phyloP scores from a whole-genome alignment of 768 basidiomycete genomes.

The Psilocybe subaeruginosa region DNA sequence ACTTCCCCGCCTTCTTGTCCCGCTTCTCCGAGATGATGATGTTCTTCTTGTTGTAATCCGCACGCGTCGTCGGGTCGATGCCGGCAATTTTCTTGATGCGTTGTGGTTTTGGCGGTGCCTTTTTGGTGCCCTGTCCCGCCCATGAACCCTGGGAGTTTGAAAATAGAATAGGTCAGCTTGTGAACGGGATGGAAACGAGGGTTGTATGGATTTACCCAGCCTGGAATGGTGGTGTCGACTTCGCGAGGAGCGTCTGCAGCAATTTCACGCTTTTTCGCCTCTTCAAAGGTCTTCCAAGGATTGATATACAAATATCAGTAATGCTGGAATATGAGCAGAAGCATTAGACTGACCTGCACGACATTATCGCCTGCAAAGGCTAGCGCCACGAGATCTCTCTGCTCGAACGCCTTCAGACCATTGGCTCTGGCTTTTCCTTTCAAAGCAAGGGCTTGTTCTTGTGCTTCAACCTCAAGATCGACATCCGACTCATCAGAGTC shows the following conservation, averaged over 20 bases:
- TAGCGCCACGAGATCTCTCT: slow-evolving; percentile 89
- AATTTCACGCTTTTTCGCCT: slow-evolving; percentile 80
- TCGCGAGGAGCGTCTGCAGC: slow-evolving; percentile 86
- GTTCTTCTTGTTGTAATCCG: slow-evolving; percentile 83
- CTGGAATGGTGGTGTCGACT: slow-evolving; percentile 89
- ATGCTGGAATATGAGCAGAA: background rate
- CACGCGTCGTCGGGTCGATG: slow-evolving; percentile 75
- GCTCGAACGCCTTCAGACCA: slow-evolving; percentile 74
- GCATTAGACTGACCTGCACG: slow-evolving; percentile 62
- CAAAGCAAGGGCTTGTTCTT: slow-evolving; percentile 49
- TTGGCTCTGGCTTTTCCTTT: slow-evolving; percentile 49
- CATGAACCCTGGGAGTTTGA: slow-evolving; percentile 72
- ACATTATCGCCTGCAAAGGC: slow-evolving; percentile 99
- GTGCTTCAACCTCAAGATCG: slow-evolving; percentile 71
- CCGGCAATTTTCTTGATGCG: slow-evolving; percentile 85
- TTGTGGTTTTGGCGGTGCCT: slow-evolving; percentile 62
- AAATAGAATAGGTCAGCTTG: background rate
- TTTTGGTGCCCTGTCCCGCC: slow-evolving; percentile 79
- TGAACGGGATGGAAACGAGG: background rate
- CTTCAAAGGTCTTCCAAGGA: slow-evolving; percentile 74
- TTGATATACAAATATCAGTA: slow-evolving; percentile 1
- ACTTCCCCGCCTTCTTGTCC: slow-evolving; percentile 92
- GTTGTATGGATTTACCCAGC: slow-evolving; percentile 74
- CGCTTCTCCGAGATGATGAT: slow-evolving; percentile 96
- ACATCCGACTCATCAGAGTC: slow-evolving; percentile 53